Percentiles rank a stretch among this genome's conserved stretches.
phyloP scores from a whole-genome alignment of 805 yeast species.

The Millerozyma miso region DNA sequence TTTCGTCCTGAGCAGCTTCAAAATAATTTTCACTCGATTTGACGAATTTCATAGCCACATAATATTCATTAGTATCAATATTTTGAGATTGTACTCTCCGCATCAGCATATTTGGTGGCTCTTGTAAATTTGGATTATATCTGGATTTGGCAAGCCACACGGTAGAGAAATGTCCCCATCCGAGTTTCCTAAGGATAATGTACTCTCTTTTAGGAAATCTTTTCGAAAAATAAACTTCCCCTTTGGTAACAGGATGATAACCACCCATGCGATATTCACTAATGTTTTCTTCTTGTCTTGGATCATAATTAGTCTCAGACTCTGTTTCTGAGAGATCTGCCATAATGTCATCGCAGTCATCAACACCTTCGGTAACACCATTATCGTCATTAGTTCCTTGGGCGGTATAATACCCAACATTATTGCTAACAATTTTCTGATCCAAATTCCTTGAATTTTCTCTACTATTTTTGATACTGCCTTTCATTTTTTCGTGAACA shows the following conservation, averaged over 20 bases:
- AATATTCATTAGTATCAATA: slow-evolving; percentile 24
- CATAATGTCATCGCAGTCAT: slow-evolving; percentile 10
- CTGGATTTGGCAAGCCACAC: slow-evolving; percentile 55
- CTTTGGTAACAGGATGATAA: slow-evolving; percentile 57
- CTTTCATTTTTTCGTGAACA: not conserved
- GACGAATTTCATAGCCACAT: slow-evolving; percentile 62
- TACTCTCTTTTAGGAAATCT: slow-evolving; percentile 35
- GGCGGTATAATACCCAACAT: not conserved
- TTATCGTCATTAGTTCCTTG: not conserved
- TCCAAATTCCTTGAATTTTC: not conserved
- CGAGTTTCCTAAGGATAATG: slow-evolving; percentile 51
- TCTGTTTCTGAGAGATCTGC: slow-evolving; percentile 21
- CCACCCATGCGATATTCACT: slow-evolving; percentile 58
- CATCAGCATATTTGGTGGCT: too few species aligned
- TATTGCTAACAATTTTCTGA: not conserved
- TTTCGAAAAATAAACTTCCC: slow-evolving; percentile 47
- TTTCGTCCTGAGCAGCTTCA: slow-evolving; percentile 66
- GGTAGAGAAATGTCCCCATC: slow-evolving; percentile 72
- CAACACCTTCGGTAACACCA: slow-evolving; percentile 5
- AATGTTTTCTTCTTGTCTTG: slow-evolving; percentile 44
- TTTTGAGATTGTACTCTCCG: too few species aligned
- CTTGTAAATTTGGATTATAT: slow-evolving; percentile 4
- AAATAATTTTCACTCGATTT: slow-evolving; percentile 49
- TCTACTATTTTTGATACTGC: not conserved
- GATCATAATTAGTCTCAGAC: slow-evolving; percentile 24